Conservation (phyloP, 176 grass and related monocot species). For the Bonia amplexicaulis region DNA sequence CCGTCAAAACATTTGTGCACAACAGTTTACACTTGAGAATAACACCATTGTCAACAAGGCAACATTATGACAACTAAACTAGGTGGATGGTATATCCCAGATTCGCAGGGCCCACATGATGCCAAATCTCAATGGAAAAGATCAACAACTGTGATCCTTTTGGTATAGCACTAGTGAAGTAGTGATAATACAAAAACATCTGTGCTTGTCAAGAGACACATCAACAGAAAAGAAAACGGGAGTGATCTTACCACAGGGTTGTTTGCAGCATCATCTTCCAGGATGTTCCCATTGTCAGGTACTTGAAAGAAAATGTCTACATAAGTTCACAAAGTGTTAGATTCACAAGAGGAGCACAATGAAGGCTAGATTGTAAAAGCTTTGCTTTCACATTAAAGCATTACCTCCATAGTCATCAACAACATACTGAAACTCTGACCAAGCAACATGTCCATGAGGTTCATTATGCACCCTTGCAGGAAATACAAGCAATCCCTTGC, state of each 20-base stretch:
- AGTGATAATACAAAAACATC: slow-evolving; percentile 16
- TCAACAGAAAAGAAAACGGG: background rate
- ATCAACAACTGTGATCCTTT: background rate
- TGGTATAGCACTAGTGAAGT: background rate
- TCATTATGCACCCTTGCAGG: slow-evolving; percentile 85
- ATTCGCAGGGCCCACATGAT: background rate
- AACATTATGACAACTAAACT: slow-evolving; percentile 11
- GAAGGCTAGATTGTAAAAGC: background rate
- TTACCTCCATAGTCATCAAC: slow-evolving; percentile 94
- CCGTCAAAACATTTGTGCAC: slow-evolving; percentile 9
- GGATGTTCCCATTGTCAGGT: slow-evolving; percentile 68
- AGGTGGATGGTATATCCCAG: background rate
- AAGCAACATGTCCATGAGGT: slow-evolving; percentile 70
- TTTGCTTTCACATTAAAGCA: slow-evolving; percentile 7
- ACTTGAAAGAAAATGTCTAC: slow-evolving; percentile 91
- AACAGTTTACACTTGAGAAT: background rate
- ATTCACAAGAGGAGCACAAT: background rate
- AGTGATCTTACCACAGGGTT: slow-evolving; percentile 68
- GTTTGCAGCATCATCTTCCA: slow-evolving; percentile 64
- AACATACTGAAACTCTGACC: slow-evolving; percentile 84
- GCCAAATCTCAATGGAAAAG: background rate
- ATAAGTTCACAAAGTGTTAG: slow-evolving; percentile 19
- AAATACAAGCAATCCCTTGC: slow-evolving; percentile 83
- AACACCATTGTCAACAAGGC: background rate
- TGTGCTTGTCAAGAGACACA: background rate